phyloP scores from a whole-genome alignment of 1,284 basidiomycete species.

The Flammula alnicola region DNA sequence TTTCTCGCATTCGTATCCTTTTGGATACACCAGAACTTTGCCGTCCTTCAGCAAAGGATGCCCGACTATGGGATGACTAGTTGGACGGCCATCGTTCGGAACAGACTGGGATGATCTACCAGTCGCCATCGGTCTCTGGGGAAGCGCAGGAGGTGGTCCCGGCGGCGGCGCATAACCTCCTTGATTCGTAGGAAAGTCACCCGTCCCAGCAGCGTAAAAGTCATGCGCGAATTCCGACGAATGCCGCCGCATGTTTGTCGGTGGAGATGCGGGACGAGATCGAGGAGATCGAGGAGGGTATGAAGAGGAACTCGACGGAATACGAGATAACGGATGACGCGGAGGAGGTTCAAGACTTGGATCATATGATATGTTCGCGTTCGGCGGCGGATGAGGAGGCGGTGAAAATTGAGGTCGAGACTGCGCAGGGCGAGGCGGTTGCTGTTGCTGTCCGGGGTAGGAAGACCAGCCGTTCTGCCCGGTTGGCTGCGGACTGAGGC shows the following conservation, averaged over 20 bases:
- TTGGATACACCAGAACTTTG: conserved; percentile 68
- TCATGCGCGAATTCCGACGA: conserved; percentile 58
- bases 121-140: background rate
- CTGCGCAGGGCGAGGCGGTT: background rate
- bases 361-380: background rate
- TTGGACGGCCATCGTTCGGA: conserved; percentile 46
- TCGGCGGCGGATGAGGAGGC: conserved; percentile 16
- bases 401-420: conserved; percentile 11
- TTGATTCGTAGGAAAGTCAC: conserved; percentile 6
- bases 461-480: conserved; percentile 17
- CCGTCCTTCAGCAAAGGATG: conserved; percentile 65
- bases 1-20: conserved; percentile 62
- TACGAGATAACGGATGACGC: conserved; percentile 12
- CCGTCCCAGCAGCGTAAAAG: conserved; percentile 53
- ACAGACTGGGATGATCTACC: conserved; percentile 2
- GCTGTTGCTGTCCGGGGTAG: conserved; percentile 21
- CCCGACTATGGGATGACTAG: conserved; percentile 62
- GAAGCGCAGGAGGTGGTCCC: conserved; percentile 13
- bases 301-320: background rate
- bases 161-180: conserved; percentile 15
- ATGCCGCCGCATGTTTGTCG: no score
- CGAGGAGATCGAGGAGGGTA: conserved; percentile 4
- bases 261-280: no score
- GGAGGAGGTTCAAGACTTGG: conserved; percentile 10
- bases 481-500: no score